Percentiles rank a stretch among this genome's conserved stretches.
Conservation (phyloP, 148 eudicot species). For the Vaccinium corymbosum region DNA sequence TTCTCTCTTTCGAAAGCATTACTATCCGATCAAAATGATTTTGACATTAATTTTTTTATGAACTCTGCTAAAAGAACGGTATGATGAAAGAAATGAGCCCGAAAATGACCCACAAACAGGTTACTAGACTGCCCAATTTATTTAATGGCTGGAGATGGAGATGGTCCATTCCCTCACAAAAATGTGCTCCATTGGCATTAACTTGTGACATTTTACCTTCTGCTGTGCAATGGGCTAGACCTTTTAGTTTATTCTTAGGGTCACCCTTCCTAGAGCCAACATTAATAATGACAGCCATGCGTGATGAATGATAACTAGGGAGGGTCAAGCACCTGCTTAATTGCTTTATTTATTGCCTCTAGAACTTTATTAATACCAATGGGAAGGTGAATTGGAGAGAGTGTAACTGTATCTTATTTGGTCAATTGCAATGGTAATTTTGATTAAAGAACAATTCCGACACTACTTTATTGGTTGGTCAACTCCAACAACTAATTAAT, state of each 20-base stretch:
- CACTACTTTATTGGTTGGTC: not conserved
- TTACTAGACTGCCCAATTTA: not conserved
- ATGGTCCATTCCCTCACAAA: not conserved
- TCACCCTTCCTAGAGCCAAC: constrained; percentile 15
- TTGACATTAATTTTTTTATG: too few relatives aligned
- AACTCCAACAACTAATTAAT: not conserved
- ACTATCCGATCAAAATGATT: not conserved
- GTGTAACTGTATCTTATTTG: not conserved
- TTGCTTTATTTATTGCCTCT: not conserved
- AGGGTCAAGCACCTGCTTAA: constrained; percentile 2
- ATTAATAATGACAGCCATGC: constrained; percentile 14
- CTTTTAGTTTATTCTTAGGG: not conserved
- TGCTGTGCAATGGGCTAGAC: not conserved
- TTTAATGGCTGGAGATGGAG: not conserved
- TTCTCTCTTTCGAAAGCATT: too few relatives aligned
- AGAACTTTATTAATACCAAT: not conserved
- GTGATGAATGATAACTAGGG: constrained; percentile 11
- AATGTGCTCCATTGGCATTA: too few relatives aligned
- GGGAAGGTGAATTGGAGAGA: not conserved
- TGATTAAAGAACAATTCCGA: not conserved
- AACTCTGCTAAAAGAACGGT: not conserved
- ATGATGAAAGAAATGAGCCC: not conserved
- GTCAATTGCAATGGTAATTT: not conserved
- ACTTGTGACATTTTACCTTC: not conserved
- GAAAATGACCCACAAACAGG: not conserved